Evolutionary conservation across 1,139 yeast species (phyloP), one percentile per base, ranked within the genome.

Genomic region (Saccharomyces pastorianus): DNA sequence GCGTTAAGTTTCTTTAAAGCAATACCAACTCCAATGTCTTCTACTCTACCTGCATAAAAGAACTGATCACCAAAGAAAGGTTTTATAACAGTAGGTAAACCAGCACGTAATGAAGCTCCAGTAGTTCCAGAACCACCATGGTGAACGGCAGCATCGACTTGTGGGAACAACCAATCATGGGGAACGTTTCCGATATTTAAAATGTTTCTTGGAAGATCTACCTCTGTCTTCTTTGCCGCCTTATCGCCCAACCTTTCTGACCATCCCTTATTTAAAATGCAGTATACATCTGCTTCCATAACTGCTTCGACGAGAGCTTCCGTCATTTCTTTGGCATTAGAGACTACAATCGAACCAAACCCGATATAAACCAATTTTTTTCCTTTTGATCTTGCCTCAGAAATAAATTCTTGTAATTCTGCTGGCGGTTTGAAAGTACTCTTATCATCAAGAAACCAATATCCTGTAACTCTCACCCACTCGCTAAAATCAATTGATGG

Each of bases 61-160:
- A 88, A 90, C 69, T 91, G 99, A 69, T 91, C 99, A 0, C 97
- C 99, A 70, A 91, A 91, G 65, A 93, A 91, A 1, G 99, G 98
- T 68, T 91, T 91, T 61, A 91, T 83, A 46, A 91, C 80, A 0
- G 96, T 88, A 0, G 98, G 97, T 32, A 87, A 68, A 0, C 98
- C 99, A 8, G 89, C 87, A 58, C 93, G 73, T 54, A 91, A 69
- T 2, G 95, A 80, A 0, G 97, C 96, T 9, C 99, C 99, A 0
- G 98, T 90, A 0, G 98, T 89, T 1, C 99, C 99, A 0, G 96
- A 86, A 0, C 99, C 99, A 42, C 99, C 99, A 69, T 91, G 99
- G 65, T 91, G 99, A 4, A 91, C 96, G 0, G 96, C 96, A 0
- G 93, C 97, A 71, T 91, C 96, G 47, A 93, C 76, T 59, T 81